Evolutionary conservation across 148 eudicot species (phyloP), one percentile per base, ranked within the genome.

Genomic region (Rhododendron ovatum): DNA sequence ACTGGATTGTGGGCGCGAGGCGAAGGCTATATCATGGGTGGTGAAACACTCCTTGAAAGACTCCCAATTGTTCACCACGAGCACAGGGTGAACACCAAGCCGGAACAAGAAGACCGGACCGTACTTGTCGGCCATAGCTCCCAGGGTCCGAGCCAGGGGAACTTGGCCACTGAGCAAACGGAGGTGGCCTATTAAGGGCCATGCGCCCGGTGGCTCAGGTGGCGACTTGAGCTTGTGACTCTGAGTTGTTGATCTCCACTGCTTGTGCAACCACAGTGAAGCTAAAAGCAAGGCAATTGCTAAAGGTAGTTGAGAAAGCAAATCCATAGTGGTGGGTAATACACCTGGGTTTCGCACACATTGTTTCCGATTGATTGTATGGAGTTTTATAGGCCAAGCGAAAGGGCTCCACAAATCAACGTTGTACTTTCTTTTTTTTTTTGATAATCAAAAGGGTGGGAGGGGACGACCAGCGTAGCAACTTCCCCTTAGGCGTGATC

Each of bases 151-250:
- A 20, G 61, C 48, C 53, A 78, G 33, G 22, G 73, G 73, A 57
- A 43, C 69, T 57, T 82, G 67, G 61, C 69, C 22, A 73, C 84
- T 15, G 12, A 82, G 84, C 33, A 57, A 18, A 35, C 41, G 74
- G 6, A 79, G 82, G 82, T 79, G 82, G 35, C 82, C 61, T 13
- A 50, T 26, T 2, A 79, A 2, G 53, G 82, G 82, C 82, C 82
- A 48, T 26, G 82, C 59, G 4, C 82, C 82, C 18, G 82, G 15
- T 79, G 82, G 82, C 17, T 79, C 82, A n/a, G 82, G 82, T 2
- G 82, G 82, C 26, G 82, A 26, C 35, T 17, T 79, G 30, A 65
- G 2, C 5, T 50, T 13, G 59, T 79, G 48, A 28, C 20, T 45
- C 11, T 78, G 82, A 50, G 71, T 65, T 65, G 11, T 24, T 65